Conservation (phyloP, 768 basidiomycete species). For the Kwoniella shandongensis region DNA sequence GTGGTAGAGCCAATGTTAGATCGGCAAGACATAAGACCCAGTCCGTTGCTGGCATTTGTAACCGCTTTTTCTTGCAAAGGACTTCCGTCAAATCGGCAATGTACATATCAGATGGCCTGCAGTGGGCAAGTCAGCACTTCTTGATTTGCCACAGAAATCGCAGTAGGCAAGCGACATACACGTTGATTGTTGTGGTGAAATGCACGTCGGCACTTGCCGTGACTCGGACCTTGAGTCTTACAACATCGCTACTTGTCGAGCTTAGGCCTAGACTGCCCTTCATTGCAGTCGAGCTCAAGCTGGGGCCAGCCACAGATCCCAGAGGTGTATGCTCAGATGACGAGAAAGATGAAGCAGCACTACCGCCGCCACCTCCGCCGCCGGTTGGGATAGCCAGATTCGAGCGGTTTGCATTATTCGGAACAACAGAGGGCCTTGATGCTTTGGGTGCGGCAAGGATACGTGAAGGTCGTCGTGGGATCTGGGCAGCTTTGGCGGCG, state of each 20-base stretch:
- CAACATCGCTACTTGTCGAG: slow-evolving; percentile 58
- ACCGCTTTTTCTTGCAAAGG: slow-evolving; percentile 50
- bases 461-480: slow-evolving; percentile 77
- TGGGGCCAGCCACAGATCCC: slow-evolving; percentile 6
- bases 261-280: slow-evolving; percentile 51
- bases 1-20: slow-evolving; percentile 65
- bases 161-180: slow-evolving; percentile 62
- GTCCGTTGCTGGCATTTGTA: slow-evolving; percentile 38
- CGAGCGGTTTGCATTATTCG: slow-evolving; percentile 5
- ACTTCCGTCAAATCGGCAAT: slow-evolving; percentile 92
- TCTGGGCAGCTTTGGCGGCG: slow-evolving; percentile 64
- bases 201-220: slow-evolving; percentile 78
- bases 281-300: slow-evolving; percentile 22
- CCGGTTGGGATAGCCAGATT: neutral
- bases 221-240: slow-evolving; percentile 74
- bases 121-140: slow-evolving; percentile 55
- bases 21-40: slow-evolving; percentile 59
- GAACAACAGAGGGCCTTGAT: slow-evolving; percentile 10
- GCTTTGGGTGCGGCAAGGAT: slow-evolving; percentile 63
- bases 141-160: slow-evolving; percentile 1
- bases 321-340: slow-evolving; percentile 58
- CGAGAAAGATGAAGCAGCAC: slow-evolving; percentile 20
- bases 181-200: slow-evolving; percentile 83
- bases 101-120: slow-evolving; percentile 77
- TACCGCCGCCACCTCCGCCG: neutral